Evolutionary conservation across 169 alveolate genomes (phyloP).

Genomic region (Theileria sp.): DNA sequence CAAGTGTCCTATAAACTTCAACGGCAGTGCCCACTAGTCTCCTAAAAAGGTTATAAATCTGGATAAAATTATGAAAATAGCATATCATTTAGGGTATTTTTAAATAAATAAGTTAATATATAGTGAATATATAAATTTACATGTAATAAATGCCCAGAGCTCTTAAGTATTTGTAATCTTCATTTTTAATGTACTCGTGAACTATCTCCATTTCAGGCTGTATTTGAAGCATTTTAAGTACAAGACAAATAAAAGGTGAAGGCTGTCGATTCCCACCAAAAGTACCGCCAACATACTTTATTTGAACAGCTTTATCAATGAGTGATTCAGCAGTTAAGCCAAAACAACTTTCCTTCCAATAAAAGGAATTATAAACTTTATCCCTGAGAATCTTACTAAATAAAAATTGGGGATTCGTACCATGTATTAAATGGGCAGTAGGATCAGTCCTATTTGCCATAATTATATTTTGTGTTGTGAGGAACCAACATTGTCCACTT

Average conservation of each 20-base stretch:
- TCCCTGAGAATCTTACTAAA: slow-evolving; percentile 82
- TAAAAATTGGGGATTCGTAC: slow-evolving; percentile 85
- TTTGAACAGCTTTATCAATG: slow-evolving; percentile 91
- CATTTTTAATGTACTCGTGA: slow-evolving; percentile 90
- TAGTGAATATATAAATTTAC: slow-evolving; percentile 21
- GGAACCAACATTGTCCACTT: not conserved
- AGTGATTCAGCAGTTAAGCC: slow-evolving; percentile 90
- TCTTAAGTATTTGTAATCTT: slow-evolving; percentile 93
- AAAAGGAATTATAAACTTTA: slow-evolving; percentile 81
- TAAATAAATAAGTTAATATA: not conserved
- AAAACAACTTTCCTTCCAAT: slow-evolving; percentile 87
- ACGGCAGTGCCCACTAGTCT: slow-evolving; percentile 79
- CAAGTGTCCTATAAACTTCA: slow-evolving; percentile 79
- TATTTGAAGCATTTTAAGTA: slow-evolving; percentile 93
- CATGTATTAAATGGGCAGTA: slow-evolving; percentile 78
- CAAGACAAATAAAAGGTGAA: slow-evolving; percentile 91
- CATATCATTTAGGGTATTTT: not conserved
- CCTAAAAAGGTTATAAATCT: slow-evolving; percentile 16
- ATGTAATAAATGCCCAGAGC: slow-evolving; percentile 94
- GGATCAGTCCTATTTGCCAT: slow-evolving; percentile 90
- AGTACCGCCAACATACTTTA: slow-evolving; percentile 95
- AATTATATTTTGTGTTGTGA: not conserved
- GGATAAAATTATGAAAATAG: not conserved
- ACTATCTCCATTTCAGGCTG: slow-evolving; percentile 94
- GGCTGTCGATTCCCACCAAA: slow-evolving; percentile 95